These are phyloP conservation scores for Mercurialis annua DNA, from an alignment of 345 rosid species.

Conservation along the genomic window DNA sequence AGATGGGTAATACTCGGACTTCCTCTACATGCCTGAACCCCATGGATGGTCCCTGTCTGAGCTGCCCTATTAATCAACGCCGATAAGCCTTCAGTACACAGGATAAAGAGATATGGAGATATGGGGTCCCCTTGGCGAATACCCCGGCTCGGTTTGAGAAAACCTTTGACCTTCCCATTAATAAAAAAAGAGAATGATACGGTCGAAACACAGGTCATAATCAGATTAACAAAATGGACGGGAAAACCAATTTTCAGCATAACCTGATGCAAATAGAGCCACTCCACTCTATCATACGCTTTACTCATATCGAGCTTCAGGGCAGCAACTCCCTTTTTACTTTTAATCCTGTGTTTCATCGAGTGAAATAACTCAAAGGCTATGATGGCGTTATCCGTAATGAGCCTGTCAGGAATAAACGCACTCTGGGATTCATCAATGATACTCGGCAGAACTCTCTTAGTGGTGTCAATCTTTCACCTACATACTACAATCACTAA, in stretches of 20 bases:
- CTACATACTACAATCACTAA: no score
- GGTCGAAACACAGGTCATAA: background rate
- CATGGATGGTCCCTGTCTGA: background rate
- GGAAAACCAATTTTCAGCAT: background rate
- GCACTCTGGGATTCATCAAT: background rate
- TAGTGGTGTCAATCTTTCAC: no score
- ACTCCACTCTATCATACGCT: background rate
- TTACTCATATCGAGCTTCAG: slow-evolving; percentile 2
- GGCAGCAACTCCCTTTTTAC: no score
- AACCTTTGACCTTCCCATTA: background rate
- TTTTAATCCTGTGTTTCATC: background rate
- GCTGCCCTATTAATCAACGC: no score
- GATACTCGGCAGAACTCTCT: background rate
- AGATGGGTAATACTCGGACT: background rate
- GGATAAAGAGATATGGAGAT: background rate
- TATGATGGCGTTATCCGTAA: background rate
- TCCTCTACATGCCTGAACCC: background rate
- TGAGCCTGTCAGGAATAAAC: background rate
- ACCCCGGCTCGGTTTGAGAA: background rate
- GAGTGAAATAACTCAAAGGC: background rate
- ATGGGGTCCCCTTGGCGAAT: background rate
- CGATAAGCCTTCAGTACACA: background rate
- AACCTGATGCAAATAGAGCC: background rate
- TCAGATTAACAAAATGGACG: background rate
- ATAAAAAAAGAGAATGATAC: background rate